Base-by-base conservation (phyloP, 192 early-diverging fungal species). In the Chytriomyces sp. region DNA sequence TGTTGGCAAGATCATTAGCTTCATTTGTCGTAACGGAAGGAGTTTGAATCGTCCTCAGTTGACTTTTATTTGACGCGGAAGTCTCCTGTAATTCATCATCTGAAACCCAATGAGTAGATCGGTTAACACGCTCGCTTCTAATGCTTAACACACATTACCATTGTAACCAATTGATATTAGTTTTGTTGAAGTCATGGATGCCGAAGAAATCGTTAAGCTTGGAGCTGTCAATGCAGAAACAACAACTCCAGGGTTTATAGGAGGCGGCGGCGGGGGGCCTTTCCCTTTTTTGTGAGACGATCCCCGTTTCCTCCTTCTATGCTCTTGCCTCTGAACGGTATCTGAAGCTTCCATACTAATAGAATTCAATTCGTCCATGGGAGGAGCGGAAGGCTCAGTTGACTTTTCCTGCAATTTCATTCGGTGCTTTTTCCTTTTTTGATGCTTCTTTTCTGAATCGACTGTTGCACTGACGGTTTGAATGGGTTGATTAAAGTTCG, bases 191-290 rank as follows among this genome's bases (percentile, higher is more conserved):
- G 44, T 49, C 44, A 49, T 49, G 14, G 44, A 49, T 2, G 44
- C 44, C 17, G 44, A 49, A 1, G 44, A 49, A n/a, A 49, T 22
- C 14, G 22, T n/a, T 14, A 49, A 49, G 2, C 36, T 73, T 49
- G 71, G 71, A 38, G 19, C 59, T 52, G 33, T 62, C 71, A 32
- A 56, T 62, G 38, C 34, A 59, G 62, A 68, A 52, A 62, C 56
- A 69, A 36, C 36, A 75, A 36, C 59, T 22, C 22, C 7, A 31
- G 66, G 66, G 32, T 68, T 68, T n/a, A 68, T 22, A 26, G 66
- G 66, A n/a, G 66, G 66, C 10, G 66, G 66, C 28, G 66, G 66
- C 25, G 66, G 66, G 3, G 66, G 66, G 5, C 52, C 66, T 34
- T 68, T 68, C 31, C 31, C 30, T 34, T 56, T 53, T 33, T 68